Conservation (phyloP, 495 filamentous ascomycete species). For the Neurospora tetraspora region DNA sequence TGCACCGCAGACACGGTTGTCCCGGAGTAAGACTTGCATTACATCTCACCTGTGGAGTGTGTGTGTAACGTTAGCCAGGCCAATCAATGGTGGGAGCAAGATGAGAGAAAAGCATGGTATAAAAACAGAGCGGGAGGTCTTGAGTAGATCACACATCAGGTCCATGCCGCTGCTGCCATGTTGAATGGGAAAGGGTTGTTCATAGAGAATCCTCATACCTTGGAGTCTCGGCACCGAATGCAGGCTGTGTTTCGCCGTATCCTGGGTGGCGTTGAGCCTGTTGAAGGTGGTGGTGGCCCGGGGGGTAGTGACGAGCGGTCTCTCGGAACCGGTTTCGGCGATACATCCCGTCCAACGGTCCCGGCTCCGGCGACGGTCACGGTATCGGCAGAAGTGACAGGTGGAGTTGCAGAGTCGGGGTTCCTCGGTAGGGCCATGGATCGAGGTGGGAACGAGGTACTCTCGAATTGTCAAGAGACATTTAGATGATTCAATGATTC, state of each 20-base stretch:
- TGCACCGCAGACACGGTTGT: constrained; percentile 32
- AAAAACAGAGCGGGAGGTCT: no score
- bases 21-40: constrained; percentile 30
- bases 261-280: constrained; percentile 7
- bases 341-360: not conserved
- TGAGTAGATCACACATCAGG: not conserved
- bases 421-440: not conserved
- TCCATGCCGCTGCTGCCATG: not conserved
- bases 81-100: not conserved
- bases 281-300: not conserved
- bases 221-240: constrained; percentile 33
- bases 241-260: constrained; percentile 35
- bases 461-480: not conserved
- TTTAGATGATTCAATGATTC: not conserved
- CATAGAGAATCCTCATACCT: constrained; percentile 15
- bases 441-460: no score
- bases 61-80: not conserved
- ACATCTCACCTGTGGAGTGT: constrained; percentile 28
- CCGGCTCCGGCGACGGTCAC: not conserved
- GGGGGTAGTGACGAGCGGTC: not conserved
- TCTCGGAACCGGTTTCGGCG: not conserved
- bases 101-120: not conserved
- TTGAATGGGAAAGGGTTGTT: not conserved
- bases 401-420: not conserved
- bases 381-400: not conserved